A percentile compares a stretch with the other conserved stretches of the same genome.
phyloP scores from a whole-genome alignment of 768 basidiomycete species.

The Suillus subaureus region DNA sequence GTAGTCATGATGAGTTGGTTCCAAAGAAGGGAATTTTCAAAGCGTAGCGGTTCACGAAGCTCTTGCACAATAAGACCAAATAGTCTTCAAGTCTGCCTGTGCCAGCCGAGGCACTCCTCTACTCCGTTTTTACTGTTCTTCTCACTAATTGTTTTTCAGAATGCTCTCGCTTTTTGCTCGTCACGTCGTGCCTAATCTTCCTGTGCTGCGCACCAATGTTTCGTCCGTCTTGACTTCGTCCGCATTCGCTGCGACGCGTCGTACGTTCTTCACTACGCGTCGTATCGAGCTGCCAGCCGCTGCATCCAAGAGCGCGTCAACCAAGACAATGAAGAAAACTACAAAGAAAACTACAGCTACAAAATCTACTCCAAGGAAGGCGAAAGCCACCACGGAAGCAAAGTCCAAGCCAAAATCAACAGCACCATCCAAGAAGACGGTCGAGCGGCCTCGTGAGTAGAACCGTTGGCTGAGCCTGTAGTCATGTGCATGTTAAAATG shows the following conservation, averaged over 20 bases:
- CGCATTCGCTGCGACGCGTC: slow-evolving; percentile 20
- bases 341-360: slow-evolving; percentile 11
- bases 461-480: background rate
- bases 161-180: slow-evolving; percentile 20
- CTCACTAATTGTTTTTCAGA: slow-evolving; percentile 10
- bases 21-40: slow-evolving; percentile 7
- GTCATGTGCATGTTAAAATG: background rate
- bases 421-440: slow-evolving; percentile 11
- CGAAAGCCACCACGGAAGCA: slow-evolving; percentile 11
- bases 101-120: background rate
- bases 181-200: slow-evolving; percentile 8
- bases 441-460: slow-evolving; percentile 19
- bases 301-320: slow-evolving; percentile 9
- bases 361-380: slow-evolving; percentile 11
- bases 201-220: slow-evolving; percentile 1
- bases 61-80: slow-evolving; percentile 11
- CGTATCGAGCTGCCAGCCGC: slow-evolving; percentile 16
- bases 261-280: slow-evolving; percentile 28
- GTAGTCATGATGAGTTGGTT: slow-evolving; percentile 8
- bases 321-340: slow-evolving; percentile 6
- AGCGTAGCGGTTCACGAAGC: slow-evolving; percentile 7
- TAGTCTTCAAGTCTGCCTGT: background rate
- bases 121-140: background rate
- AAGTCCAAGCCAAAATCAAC: slow-evolving; percentile 10
- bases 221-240: slow-evolving; percentile 1